Evolutionary conservation across 345 rosid genomes (phyloP).

Genomic region (Geranium brycei): DNA sequence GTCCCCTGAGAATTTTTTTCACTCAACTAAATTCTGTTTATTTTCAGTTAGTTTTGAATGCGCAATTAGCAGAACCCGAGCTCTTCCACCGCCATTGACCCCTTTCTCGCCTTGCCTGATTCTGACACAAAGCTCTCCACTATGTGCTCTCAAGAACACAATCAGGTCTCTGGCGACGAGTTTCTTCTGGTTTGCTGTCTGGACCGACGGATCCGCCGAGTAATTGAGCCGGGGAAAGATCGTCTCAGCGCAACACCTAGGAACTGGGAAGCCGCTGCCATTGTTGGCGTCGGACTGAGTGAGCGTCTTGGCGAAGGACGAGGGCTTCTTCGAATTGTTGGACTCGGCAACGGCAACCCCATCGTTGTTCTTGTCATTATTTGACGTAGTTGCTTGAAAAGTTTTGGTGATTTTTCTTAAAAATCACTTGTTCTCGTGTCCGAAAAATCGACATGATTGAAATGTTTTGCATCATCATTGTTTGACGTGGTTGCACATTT

Average conservation of each 20-base stretch:
- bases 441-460: too few relatives aligned
- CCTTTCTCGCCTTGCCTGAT: slow-evolving; percentile 36
- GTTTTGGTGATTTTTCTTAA: too few relatives aligned
- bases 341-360: not conserved
- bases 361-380: slow-evolving; percentile 6
- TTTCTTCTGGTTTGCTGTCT: slow-evolving; percentile 67
- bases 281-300: slow-evolving; percentile 27
- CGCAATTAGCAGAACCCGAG: not conserved
- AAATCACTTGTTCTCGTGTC: too few relatives aligned
- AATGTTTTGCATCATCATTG: too few relatives aligned
- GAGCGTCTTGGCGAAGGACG: slow-evolving; percentile 41
- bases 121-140: slow-evolving; percentile 50
- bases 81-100: slow-evolving; percentile 20
- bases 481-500: too few relatives aligned
- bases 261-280: slow-evolving; percentile 94
- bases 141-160: slow-evolving; percentile 58
- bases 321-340: slow-evolving; percentile 18
- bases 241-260: slow-evolving; percentile 75
- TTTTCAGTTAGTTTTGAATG: too few relatives aligned
- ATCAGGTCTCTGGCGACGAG: slow-evolving; percentile 80
- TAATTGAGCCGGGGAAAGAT: slow-evolving; percentile 66
- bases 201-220: slow-evolving; percentile 67
- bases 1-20: too few relatives aligned
- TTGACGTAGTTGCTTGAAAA: too few relatives aligned
- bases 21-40: too few relatives aligned